Evolutionary conservation across 345 rosid genomes (phyloP).

Genomic region (Crucihimalaya himalaica): DNA sequence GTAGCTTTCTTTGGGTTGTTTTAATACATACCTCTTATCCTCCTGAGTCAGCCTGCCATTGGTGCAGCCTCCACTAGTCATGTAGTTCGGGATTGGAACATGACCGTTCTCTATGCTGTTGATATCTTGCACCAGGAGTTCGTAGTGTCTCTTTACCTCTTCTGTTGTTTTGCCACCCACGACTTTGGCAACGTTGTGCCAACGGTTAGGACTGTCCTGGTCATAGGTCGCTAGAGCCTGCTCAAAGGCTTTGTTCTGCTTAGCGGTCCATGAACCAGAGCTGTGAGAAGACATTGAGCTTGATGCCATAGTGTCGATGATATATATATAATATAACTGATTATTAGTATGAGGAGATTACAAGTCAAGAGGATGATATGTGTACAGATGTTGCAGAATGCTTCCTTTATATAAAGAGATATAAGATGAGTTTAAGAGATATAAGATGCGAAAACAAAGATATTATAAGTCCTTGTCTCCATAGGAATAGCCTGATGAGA

Average conservation of each 20-base stretch:
- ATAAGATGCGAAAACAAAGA: slow-evolving; percentile 15
- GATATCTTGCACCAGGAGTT: slow-evolving; percentile 64
- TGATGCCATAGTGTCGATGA: slow-evolving; percentile 55
- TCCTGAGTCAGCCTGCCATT: slow-evolving; percentile 29
- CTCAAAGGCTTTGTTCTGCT: slow-evolving; percentile 89
- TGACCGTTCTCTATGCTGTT: slow-evolving; percentile 66
- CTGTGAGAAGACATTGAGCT: slow-evolving; percentile 60
- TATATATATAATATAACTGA: neutral
- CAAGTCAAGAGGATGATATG: slow-evolving; percentile 36
- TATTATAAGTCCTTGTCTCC: slow-evolving; percentile 61
- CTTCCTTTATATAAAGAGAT: slow-evolving; percentile 58
- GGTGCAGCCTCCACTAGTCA: slow-evolving; percentile 41
- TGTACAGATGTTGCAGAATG: slow-evolving; percentile 43
- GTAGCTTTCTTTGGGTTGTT: neutral
- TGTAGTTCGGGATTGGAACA: slow-evolving; percentile 75
- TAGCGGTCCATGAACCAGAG: slow-evolving; percentile 63
- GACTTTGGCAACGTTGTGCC: slow-evolving; percentile 75
- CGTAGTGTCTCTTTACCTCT: slow-evolving; percentile 75
- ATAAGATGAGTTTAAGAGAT: slow-evolving; percentile 33
- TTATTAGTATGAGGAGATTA: neutral
- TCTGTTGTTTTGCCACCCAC: slow-evolving; percentile 80
- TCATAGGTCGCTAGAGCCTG: slow-evolving; percentile 77
- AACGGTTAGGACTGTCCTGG: slow-evolving; percentile 86
- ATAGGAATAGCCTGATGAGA: slow-evolving; percentile 49
- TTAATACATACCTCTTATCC: slow-evolving; percentile 37